Evolutionary conservation across 164 flowering plant genomes (phyloP).

Genomic region (Nymphaea colorata): DNA sequence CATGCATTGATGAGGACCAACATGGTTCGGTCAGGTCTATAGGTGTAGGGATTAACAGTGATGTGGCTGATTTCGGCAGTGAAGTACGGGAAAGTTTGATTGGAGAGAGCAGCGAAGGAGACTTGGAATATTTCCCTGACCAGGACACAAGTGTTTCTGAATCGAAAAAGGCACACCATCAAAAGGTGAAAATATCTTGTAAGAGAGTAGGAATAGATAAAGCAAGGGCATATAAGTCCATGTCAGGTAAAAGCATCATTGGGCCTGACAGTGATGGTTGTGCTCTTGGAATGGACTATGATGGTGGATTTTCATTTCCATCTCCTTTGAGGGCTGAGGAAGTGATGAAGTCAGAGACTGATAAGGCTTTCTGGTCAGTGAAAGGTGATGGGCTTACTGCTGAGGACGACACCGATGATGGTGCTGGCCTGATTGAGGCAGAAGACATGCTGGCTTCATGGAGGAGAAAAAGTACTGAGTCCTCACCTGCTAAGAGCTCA

Average conservation of each 20-base stretch:
- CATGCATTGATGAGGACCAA: slow-evolving; percentile 70
- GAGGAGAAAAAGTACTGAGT: slow-evolving; percentile 62
- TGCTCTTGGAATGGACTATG: slow-evolving; percentile 26
- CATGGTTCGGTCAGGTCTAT: slow-evolving; percentile 95
- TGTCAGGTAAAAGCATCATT: slow-evolving; percentile 24
- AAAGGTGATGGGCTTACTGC: slow-evolving; percentile 20
- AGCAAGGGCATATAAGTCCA: slow-evolving; percentile 22
- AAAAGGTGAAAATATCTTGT: slow-evolving; percentile 23
- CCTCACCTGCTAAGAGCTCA: slow-evolving; percentile 59
- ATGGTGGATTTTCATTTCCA: slow-evolving; percentile 79
- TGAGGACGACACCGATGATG: slow-evolving; percentile 34
- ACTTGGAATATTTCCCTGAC: slow-evolving; percentile 61
- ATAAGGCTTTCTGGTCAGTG: slow-evolving; percentile 49
- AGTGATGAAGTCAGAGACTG: slow-evolving; percentile 28
- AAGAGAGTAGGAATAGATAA: slow-evolving; percentile 31
- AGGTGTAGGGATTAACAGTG: slow-evolving; percentile 93
- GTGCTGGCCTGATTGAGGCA: slow-evolving; percentile 28
- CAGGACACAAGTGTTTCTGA: slow-evolving; percentile 41
- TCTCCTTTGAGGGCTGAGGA: slow-evolving; percentile 49
- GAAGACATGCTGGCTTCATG: slow-evolving; percentile 61
- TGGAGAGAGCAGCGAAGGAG: slow-evolving; percentile 83
- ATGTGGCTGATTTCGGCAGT: slow-evolving; percentile 86
- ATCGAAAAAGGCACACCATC: slow-evolving; percentile 27
- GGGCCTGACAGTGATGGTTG: slow-evolving; percentile 30
- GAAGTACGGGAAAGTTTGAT: slow-evolving; percentile 79